These are phyloP conservation scores for Hsuehochloa calcarea DNA, from an alignment of 176 grass and related monocot species.

Conservation along the genomic window DNA sequence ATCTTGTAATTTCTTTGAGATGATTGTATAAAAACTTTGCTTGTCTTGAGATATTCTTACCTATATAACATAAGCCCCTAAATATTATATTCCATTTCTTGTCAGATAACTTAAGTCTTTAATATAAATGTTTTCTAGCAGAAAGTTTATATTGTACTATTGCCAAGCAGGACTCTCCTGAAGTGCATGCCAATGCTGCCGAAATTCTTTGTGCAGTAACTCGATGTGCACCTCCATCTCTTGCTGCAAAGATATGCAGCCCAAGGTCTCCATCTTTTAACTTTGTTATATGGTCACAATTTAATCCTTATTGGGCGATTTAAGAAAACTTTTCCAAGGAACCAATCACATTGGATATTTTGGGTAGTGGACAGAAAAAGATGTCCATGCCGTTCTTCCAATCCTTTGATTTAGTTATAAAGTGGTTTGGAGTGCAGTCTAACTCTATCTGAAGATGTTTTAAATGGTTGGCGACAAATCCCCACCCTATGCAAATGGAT, in stretches of 20 bases:
- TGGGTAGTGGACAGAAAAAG: slow-evolving; percentile 14
- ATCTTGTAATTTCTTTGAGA: slow-evolving; percentile 25
- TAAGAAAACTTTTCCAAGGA: neutral
- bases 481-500: neutral
- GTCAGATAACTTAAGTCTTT: neutral
- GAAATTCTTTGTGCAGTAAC: slow-evolving; percentile 96
- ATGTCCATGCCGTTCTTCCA: neutral
- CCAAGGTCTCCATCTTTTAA: slow-evolving; percentile 59
- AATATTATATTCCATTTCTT: slow-evolving; percentile 13
- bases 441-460: slow-evolving; percentile 10
- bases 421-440: neutral
- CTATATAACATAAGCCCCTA: neutral
- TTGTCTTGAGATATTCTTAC: slow-evolving; percentile 17
- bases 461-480: slow-evolving; percentile 10
- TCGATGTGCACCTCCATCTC: slow-evolving; percentile 86
- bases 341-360: neutral
- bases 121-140: neutral
- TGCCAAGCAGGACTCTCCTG: slow-evolving; percentile 77
- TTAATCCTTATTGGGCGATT: slow-evolving; percentile 4
- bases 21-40: neutral
- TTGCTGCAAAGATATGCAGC: slow-evolving; percentile 87
- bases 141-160: slow-evolving; percentile 31
- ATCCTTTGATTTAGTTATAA: neutral
- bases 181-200: slow-evolving; percentile 94
- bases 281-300: neutral